A percentile compares a stretch with the other conserved stretches of the same genome.
Evolutionary conservation across 2,329 filamentous ascomycete species (phyloP).

Genomic region (Colletotrichum sp.): DNA sequence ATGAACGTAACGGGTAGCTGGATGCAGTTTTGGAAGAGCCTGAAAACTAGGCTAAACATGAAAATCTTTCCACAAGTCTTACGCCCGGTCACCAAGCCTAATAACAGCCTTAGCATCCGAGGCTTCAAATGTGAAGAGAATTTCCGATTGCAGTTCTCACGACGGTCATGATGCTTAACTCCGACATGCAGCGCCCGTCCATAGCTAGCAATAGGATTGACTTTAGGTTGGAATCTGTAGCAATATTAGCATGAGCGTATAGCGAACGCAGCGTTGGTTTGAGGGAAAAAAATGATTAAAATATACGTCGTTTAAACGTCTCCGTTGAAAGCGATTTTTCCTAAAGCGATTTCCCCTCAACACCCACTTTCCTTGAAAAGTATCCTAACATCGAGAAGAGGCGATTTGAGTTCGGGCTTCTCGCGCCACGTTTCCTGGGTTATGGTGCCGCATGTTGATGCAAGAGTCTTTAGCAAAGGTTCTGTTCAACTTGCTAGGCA

Average conservation of each 20-base stretch:
- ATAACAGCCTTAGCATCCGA: background rate
- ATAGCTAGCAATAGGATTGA: background rate
- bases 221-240: background rate
- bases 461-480: background rate
- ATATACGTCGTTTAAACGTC: too few relatives aligned
- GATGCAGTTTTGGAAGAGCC: background rate
- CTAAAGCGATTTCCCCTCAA: background rate
- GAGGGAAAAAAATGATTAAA: too few relatives aligned
- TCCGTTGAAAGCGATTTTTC: background rate
- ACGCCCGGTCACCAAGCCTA: background rate
- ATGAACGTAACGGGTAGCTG: background rate
- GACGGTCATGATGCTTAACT: background rate
- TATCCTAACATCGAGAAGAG: background rate
- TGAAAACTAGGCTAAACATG: background rate
- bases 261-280: background rate
- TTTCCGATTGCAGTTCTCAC: background rate
- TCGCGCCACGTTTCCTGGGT: background rate
- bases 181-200: background rate
- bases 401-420: background rate
- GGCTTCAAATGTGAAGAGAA: background rate
- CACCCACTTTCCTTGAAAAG: background rate
- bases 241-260: background rate
- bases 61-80: background rate
- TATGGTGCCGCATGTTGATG: background rate
- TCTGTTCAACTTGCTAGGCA: background rate